A percentile compares a stretch with the other conserved stretches of the same genome.
These are phyloP conservation scores for Tripterygium wilfordii DNA, from an alignment of 177 flowering plant species.

Conservation along the genomic window DNA sequence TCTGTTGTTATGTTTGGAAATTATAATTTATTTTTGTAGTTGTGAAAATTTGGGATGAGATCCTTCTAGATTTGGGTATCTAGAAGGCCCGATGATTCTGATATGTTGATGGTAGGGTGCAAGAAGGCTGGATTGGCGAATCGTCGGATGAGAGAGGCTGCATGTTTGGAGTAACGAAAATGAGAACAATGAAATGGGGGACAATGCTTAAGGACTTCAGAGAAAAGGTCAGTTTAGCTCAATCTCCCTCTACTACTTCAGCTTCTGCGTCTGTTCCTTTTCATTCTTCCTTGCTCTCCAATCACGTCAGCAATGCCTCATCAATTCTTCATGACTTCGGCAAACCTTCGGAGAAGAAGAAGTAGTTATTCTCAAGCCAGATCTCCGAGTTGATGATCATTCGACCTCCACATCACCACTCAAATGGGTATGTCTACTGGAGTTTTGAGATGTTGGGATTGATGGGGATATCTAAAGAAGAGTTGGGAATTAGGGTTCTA, in stretches of 20 bases:
- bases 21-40: too few species aligned
- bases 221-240: constrained; percentile 86
- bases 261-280: constrained; percentile 6
- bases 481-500: too few species aligned
- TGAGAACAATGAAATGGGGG: constrained; percentile 91
- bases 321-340: constrained; percentile 24
- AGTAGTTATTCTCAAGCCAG: too few species aligned
- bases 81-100: constrained; percentile 14
- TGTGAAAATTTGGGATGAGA: constrained; percentile 8
- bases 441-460: too few species aligned
- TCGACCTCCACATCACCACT: too few species aligned
- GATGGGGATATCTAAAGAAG: too few species aligned
- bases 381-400: too few species aligned
- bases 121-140: not conserved
- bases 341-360: too few species aligned
- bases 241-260: constrained; percentile 25
- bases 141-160: constrained; percentile 39
- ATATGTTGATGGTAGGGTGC: constrained; percentile 18
- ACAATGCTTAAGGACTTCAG: constrained; percentile 92
- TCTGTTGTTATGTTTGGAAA: too few species aligned
- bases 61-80: constrained; percentile 20
- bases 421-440: too few species aligned
- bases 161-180: constrained; percentile 39
- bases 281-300: constrained; percentile 19
- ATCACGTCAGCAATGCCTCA: constrained; percentile 20